A percentile compares a stretch with the other conserved stretches of the same genome.
These are phyloP conservation scores for Trametes sanguinea DNA, from an alignment of 768 basidiomycete species.

Conservation along the genomic window DNA sequence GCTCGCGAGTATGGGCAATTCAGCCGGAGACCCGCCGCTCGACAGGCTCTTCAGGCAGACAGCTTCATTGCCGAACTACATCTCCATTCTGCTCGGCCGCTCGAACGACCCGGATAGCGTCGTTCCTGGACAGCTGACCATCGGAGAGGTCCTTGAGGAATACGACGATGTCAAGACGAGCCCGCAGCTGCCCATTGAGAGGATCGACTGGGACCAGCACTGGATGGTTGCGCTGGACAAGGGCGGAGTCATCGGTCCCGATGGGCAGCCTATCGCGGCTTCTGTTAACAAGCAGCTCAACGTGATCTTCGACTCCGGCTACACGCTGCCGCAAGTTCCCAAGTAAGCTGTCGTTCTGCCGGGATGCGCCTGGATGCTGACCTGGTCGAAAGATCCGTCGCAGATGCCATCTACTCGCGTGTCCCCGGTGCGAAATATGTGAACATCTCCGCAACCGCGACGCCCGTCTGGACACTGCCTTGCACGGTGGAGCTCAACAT, in stretches of 20 bases:
- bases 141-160: conserved; percentile 31
- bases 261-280: conserved; percentile 30
- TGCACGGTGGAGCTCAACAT: conserved; percentile 38
- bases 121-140: conserved; percentile 35
- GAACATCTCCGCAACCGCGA: conserved; percentile 13
- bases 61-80: conserved; percentile 32
- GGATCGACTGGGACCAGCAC: conserved; percentile 30
- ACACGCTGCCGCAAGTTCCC: conserved; percentile 38
- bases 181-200: conserved; percentile 32
- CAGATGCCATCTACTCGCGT: conserved; percentile 39
- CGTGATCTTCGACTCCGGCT: conserved; percentile 34
- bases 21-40: conserved; percentile 31
- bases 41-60: conserved; percentile 37
- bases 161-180: conserved; percentile 31
- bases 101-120: conserved; percentile 31
- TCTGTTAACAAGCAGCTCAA: conserved; percentile 25
- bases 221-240: conserved; percentile 36
- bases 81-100: conserved; percentile 35
- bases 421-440: conserved; percentile 34
- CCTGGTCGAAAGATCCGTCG: conserved; percentile 9
- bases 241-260: conserved; percentile 39
- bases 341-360: conserved; percentile 15
- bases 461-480: conserved; percentile 36
- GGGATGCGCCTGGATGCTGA: background rate
- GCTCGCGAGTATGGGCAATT: conserved; percentile 16